phyloP scores from a whole-genome alignment of 306 rosid species.

The Cicer chorassanicum region DNA sequence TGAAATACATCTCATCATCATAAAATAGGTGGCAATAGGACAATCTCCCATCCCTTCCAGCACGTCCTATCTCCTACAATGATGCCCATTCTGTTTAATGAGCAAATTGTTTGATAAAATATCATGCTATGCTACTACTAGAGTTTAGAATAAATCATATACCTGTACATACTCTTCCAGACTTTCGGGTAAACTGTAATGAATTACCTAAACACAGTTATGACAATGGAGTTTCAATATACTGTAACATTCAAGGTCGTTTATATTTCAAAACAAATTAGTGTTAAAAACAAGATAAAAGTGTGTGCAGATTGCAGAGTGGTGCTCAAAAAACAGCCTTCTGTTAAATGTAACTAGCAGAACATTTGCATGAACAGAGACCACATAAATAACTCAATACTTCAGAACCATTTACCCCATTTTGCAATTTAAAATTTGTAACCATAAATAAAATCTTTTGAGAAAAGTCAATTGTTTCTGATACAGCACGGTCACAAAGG shows the following conservation, averaged over 20 bases:
- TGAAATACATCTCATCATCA: constrained; percentile 73
- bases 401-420: constrained; percentile 23
- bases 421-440: neutral
- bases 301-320: neutral
- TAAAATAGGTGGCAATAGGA: constrained; percentile 85
- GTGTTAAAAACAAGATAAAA: constrained; percentile 38
- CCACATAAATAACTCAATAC: constrained; percentile 14
- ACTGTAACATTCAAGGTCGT: constrained; percentile 21
- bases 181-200: constrained; percentile 94
- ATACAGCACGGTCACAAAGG: constrained; percentile 27
- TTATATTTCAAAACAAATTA: constrained; percentile 32
- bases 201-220: constrained; percentile 76
- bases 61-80: constrained; percentile 88
- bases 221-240: constrained; percentile 24
- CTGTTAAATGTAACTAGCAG: constrained; percentile 17
- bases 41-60: constrained; percentile 91
- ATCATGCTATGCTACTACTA: constrained; percentile 21
- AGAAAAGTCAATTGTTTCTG: constrained; percentile 35
- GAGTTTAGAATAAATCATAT: constrained; percentile 40
- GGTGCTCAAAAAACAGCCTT: constrained; percentile 15
- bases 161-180: constrained; percentile 97
- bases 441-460: constrained; percentile 17
- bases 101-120: constrained; percentile 38
- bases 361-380: constrained; percentile 37
- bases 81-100: constrained; percentile 33